A percentile compares a stretch with the other conserved stretches of the same genome.
Evolutionary conservation across 2,329 filamentous ascomycete species (phyloP).

Genomic region (Penicillium sp.): DNA sequence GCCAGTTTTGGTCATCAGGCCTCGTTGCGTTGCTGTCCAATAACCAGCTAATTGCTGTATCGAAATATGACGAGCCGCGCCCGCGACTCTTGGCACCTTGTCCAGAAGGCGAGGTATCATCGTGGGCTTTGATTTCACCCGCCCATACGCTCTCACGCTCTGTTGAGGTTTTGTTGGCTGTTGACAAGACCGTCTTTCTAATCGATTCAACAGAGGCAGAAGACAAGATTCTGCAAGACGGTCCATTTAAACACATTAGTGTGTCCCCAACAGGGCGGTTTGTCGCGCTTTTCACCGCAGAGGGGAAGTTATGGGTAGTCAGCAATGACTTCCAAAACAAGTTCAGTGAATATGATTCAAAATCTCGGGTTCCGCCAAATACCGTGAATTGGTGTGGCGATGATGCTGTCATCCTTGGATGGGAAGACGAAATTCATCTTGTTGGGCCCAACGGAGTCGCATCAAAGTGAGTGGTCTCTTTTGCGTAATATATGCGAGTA

Average conservation of each 20-base stretch:
- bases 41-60: slow-evolving; percentile 82
- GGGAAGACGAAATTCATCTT: slow-evolving; percentile 96
- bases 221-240: slow-evolving; percentile 85
- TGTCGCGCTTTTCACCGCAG: slow-evolving; percentile 79
- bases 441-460: slow-evolving; percentile 80
- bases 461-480: slow-evolving; percentile 48
- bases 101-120: slow-evolving; percentile 74
- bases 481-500: background rate
- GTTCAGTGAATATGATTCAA: slow-evolving; percentile 86
- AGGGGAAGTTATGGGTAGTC: slow-evolving; percentile 86
- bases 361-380: slow-evolving; percentile 77
- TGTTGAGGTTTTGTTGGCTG: slow-evolving; percentile 86
- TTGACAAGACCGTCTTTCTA: slow-evolving; percentile 78
- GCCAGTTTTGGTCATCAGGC: slow-evolving; percentile 87
- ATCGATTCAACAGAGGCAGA: slow-evolving; percentile 87
- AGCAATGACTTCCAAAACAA: slow-evolving; percentile 93
- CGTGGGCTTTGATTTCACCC: slow-evolving; percentile 87
- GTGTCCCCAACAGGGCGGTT: slow-evolving; percentile 90
- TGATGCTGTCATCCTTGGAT: slow-evolving; percentile 87
- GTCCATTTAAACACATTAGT: slow-evolving; percentile 84
- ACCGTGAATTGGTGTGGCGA: slow-evolving; percentile 96
- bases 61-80: slow-evolving; percentile 84
- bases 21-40: slow-evolving; percentile 89
- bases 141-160: slow-evolving; percentile 85
- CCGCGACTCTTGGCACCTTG: slow-evolving; percentile 75